phyloP scores from a whole-genome alignment of 345 rosid genomes.

The Mangifera indica region DNA sequence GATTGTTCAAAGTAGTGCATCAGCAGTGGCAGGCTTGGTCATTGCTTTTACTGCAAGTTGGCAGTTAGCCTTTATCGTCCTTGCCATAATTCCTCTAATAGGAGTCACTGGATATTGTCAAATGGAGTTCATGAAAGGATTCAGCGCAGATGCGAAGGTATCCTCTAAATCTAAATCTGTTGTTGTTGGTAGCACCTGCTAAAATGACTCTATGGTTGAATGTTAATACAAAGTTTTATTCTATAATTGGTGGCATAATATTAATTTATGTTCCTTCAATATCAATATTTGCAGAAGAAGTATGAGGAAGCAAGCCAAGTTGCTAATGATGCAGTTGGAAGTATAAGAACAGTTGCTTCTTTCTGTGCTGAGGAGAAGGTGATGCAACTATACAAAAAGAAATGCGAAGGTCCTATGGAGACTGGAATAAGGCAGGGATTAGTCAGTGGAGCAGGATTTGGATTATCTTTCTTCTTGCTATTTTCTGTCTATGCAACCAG shows the following conservation, averaged over 20 bases:
- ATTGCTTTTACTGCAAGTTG: constrained; percentile 73
- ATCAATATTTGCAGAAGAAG: constrained; percentile 49
- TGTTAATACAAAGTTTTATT: neutral
- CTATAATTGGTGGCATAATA: neutral
- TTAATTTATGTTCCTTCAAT: neutral
- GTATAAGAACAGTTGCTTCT: constrained; percentile 86
- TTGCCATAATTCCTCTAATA: constrained; percentile 62
- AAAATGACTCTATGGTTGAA: neutral
- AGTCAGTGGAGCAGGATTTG: constrained; percentile 67
- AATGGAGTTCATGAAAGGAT: constrained; percentile 69
- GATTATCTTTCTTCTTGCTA: constrained; percentile 59
- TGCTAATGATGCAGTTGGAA: constrained; percentile 89
- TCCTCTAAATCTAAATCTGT: neutral
- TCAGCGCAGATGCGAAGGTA: constrained; percentile 85
- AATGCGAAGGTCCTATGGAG: constrained; percentile 78
- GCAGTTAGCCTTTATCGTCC: constrained; percentile 61
- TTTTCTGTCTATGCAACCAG: constrained; percentile 55
- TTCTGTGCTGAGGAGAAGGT: constrained; percentile 87
- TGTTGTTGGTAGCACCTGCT: neutral
- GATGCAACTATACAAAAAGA: constrained; percentile 64
- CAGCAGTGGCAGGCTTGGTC: constrained; percentile 61
- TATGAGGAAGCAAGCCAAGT: constrained; percentile 93
- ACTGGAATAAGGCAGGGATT: constrained; percentile 70
- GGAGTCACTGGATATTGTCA: constrained; percentile 60
- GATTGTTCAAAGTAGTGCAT: constrained; percentile 53